Conservation (phyloP, 805 yeast species). For the Wickerhamiella siamensis region DNA sequence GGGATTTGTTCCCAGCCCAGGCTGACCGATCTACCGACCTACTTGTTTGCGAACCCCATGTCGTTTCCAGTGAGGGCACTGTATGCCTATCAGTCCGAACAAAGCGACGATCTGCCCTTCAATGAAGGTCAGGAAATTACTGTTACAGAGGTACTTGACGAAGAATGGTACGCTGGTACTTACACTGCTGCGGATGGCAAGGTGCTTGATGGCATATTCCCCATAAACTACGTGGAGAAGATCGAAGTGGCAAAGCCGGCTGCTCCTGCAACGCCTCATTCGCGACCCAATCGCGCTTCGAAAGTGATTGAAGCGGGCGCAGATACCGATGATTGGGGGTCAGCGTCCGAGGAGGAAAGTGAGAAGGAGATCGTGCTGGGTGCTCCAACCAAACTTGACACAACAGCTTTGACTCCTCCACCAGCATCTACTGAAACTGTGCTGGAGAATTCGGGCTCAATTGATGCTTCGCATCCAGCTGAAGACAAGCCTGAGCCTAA, state of each 20-base stretch:
- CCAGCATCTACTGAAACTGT: neutral
- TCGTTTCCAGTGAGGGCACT: slow-evolving; percentile 62
- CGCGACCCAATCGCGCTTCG: slow-evolving; percentile 2
- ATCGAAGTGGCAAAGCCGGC: slow-evolving; percentile 11
- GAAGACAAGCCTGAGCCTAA: neutral
- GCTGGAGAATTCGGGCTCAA: slow-evolving; percentile 1
- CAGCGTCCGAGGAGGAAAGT: slow-evolving; percentile 14
- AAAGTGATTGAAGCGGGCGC: slow-evolving; percentile 4
- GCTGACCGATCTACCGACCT: neutral
- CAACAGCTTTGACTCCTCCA: neutral
- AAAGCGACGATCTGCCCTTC: slow-evolving; percentile 73
- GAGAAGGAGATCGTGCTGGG: slow-evolving; percentile 14
- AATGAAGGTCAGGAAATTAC: slow-evolving; percentile 51
- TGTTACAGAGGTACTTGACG: slow-evolving; percentile 73
- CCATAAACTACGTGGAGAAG: slow-evolving; percentile 62
- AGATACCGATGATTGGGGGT: slow-evolving; percentile 16
- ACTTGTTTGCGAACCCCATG: too few species aligned
- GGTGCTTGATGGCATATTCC: slow-evolving; percentile 61
- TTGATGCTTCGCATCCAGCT: neutral
- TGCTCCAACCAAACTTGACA: slow-evolving; percentile 9
- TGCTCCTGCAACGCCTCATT: slow-evolving; percentile 2
- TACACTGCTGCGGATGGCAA: slow-evolving; percentile 34
- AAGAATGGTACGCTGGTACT: slow-evolving; percentile 77
- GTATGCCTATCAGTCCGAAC: slow-evolving; percentile 53
- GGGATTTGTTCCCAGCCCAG: neutral